Percentiles rank a stretch among this genome's conserved stretches.
phyloP scores from a whole-genome alignment of 306 rosid species.

The Cucumis hystrix region DNA sequence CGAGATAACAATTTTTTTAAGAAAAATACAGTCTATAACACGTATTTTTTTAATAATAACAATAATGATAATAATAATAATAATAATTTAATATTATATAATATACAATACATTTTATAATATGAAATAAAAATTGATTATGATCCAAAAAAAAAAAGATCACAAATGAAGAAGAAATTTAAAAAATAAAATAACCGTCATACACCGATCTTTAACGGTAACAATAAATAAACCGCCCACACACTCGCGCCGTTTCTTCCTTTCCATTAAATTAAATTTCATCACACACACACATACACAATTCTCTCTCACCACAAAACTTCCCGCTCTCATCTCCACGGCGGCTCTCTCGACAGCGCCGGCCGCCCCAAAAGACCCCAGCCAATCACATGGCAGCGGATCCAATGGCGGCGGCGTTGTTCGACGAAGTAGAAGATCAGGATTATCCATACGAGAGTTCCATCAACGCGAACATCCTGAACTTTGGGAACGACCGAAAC shows the following conservation, averaged over 20 bases:
- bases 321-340: neutral
- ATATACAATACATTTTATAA: too few relatives aligned
- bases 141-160: neutral
- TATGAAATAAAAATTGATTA: too few relatives aligned
- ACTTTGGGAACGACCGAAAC: neutral
- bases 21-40: too few relatives aligned
- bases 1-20: too few relatives aligned
- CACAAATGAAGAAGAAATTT: neutral
- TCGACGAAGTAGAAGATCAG: neutral
- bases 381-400: constrained; percentile 7
- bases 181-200: neutral
- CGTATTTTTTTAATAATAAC: too few relatives aligned
- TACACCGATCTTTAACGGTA: neutral
- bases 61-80: too few relatives aligned
- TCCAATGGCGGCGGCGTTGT: neutral
- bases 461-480: constrained; percentile 13
- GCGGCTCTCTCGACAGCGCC: neutral
- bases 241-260: neutral
- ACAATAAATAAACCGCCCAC: neutral
- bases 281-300: too few relatives aligned
- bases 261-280: neutral
- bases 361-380: neutral
- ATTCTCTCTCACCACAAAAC: neutral
- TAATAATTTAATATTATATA: too few relatives aligned
- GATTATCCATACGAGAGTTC: constrained; percentile 3